Conservation (phyloP, 495 filamentous ascomycete genomes). For the Sordaria brevicollis region DNA sequence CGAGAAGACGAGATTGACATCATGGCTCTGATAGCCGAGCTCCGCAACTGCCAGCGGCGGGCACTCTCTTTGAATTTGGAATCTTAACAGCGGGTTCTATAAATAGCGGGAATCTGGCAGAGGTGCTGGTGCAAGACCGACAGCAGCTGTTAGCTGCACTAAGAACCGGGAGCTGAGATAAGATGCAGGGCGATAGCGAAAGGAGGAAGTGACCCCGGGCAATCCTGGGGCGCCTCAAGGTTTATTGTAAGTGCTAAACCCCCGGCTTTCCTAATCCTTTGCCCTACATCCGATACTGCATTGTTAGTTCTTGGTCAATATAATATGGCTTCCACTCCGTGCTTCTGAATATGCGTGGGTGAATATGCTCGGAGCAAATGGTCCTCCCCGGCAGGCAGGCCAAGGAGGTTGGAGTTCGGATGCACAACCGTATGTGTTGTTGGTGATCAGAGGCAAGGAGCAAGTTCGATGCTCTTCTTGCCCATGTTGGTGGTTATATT, state of each 20-base stretch:
- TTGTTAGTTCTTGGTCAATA: background rate
- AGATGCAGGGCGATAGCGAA: background rate
- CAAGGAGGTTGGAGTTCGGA: background rate
- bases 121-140: no score
- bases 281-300: background rate
- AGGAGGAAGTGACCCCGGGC: no score
- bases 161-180: no score
- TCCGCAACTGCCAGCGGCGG: background rate
- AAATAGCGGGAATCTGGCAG: no score
- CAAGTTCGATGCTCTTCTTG: background rate
- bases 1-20: background rate
- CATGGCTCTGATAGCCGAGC: background rate
- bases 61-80: background rate
- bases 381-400: no score
- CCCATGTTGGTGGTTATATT: background rate
- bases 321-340: background rate
- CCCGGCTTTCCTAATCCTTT: no score
- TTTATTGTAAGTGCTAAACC: no score
- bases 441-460: background rate
- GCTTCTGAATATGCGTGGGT: background rate
- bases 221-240: no score
- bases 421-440: background rate
- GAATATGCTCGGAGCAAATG: background rate
- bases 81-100: background rate
- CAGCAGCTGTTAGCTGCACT: background rate